These are phyloP conservation scores for Calocybe gangraenosa DNA, from an alignment of 768 basidiomycete species.

Conservation along the genomic window DNA sequence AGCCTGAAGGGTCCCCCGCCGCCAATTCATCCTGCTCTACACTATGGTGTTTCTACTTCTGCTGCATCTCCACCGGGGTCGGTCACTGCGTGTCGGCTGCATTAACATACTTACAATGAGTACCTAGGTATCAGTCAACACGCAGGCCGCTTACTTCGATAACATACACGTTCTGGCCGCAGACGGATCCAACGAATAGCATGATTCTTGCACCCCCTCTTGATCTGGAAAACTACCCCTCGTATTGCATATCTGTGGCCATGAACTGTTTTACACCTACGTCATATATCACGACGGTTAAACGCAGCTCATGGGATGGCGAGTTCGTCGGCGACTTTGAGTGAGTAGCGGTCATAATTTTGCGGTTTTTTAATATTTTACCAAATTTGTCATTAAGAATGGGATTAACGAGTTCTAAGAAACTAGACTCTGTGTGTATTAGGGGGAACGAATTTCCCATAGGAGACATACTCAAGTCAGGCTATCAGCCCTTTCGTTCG, in stretches of 20 bases:
- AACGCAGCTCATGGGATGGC: conserved; percentile 35
- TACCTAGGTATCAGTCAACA: conserved; percentile 22
- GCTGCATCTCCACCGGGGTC: conserved; percentile 24
- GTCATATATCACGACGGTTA: conserved; percentile 41
- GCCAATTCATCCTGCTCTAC: conserved; percentile 22
- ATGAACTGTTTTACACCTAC: conserved; percentile 49
- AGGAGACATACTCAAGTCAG: conserved; percentile 29
- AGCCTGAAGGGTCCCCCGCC: conserved; percentile 21
- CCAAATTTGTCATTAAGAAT: conserved; percentile 19
- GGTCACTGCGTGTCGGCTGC: conserved; percentile 7
- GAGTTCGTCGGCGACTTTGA: conserved; percentile 47
- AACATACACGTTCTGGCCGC: conserved; percentile 36
- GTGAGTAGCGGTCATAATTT: conserved; percentile 20
- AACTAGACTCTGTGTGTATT: conserved; percentile 28
- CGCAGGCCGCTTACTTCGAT: conserved; percentile 26
- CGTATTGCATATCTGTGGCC: conserved; percentile 42
- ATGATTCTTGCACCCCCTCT: conserved; percentile 35
- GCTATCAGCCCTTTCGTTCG: conserved; percentile 30
- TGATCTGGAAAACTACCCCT: conserved; percentile 22
- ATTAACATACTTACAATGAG: neutral
- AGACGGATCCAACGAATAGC: conserved; percentile 29
- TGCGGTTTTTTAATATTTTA: neutral
- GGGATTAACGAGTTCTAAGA: conserved; percentile 24
- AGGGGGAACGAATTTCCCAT: conserved; percentile 33
- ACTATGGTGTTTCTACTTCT: conserved; percentile 18